Evolutionary conservation across 176 grass and related monocot species (phyloP), one percentile per base, ranked within the genome.

Genomic region (Canna indica): DNA sequence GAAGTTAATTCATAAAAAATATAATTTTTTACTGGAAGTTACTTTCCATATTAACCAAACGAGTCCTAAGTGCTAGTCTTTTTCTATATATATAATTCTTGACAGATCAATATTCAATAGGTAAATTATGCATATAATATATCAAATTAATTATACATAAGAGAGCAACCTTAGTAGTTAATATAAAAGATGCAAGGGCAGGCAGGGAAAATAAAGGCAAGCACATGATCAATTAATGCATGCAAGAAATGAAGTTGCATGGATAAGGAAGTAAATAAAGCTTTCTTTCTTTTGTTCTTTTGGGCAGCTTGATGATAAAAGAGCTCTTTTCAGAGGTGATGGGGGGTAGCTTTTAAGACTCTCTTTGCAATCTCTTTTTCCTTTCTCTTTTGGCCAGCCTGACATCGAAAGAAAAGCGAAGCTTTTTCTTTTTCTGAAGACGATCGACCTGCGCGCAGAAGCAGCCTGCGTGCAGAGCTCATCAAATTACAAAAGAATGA

Each of bases 401-500:
- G 58, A 60, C 58, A 22, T 11, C 29, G 16, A 72, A 72, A 56
- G 46, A 24, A 48, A 22, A 22, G 69, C 20, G 10, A 54, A 9
- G 33, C 30, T 17, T 48, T 71, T 53, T 54, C 20, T 1, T 48
- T 36, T n/a, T 36, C 47, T n/a, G 47, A 5, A 32, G 50, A 47
- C 35, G 47, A 27, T 41, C 3, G 20, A 7, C 38, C 56, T 74
- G 6, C 32, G 26, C n/a, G n/a, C n/a, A n/a, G n/a, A n/a, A n/a
- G n/a, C n/a, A n/a, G n/a, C n/a, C n/a, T n/a, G n/a, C 73, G 16
- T 33, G 33, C 68, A 39, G 29, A 9, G 13, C 1, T 8, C 28
- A 29, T 74, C 48, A 67, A 78, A 77, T 77, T 77, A 78, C 73
- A 73, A 68, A 67, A 73, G 69, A 83, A 83, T 83, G 69, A 83